Percentiles rank a stretch among this genome's conserved stretches.
These are phyloP conservation scores for Penicillium lagena DNA, from an alignment of 495 filamentous ascomycete species.

Conservation along the genomic window DNA sequence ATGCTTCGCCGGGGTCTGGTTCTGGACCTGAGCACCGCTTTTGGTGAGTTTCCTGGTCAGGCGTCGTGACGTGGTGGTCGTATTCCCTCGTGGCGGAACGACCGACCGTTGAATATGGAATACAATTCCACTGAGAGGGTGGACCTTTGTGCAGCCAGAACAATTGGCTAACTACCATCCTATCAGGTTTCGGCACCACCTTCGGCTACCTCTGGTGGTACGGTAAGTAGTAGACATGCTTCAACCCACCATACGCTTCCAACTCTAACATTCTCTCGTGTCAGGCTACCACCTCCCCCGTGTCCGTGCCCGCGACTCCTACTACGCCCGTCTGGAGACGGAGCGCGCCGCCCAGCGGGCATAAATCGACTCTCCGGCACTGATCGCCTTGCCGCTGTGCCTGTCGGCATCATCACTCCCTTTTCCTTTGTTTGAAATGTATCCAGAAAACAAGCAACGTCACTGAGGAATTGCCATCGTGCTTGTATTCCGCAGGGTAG, in stretches of 20 bases:
- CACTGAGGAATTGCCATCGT: no score
- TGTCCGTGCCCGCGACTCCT: constrained; percentile 66
- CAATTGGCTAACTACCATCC: neutral
- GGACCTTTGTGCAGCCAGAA: no score
- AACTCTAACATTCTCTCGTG: neutral
- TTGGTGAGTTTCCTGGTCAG: constrained; percentile 48
- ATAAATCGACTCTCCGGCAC: constrained; percentile 17
- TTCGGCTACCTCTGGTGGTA: constrained; percentile 79
- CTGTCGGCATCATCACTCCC: constrained; percentile 11
- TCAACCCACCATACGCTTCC: no score
- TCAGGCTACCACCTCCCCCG: constrained; percentile 73
- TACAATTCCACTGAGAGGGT: neutral
- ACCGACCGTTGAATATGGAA: neutral
- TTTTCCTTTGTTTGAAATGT: constrained; percentile 13
- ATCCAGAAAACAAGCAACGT: constrained; percentile 1
- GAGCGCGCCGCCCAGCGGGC: constrained; percentile 46
- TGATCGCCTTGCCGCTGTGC: constrained; percentile 11
- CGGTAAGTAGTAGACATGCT: constrained; percentile 46
- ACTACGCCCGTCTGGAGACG: constrained; percentile 71
- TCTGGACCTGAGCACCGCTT: constrained; percentile 69
- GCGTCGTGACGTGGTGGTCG: neutral
- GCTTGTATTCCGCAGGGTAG: constrained; percentile 3
- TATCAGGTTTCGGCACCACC: constrained; percentile 58
- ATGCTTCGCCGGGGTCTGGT: constrained; percentile 70
- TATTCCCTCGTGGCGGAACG: no score